These are phyloP conservation scores for Trichoderma lentiforme DNA, from an alignment of 2,329 filamentous ascomycete genomes.

Conservation along the genomic window DNA sequence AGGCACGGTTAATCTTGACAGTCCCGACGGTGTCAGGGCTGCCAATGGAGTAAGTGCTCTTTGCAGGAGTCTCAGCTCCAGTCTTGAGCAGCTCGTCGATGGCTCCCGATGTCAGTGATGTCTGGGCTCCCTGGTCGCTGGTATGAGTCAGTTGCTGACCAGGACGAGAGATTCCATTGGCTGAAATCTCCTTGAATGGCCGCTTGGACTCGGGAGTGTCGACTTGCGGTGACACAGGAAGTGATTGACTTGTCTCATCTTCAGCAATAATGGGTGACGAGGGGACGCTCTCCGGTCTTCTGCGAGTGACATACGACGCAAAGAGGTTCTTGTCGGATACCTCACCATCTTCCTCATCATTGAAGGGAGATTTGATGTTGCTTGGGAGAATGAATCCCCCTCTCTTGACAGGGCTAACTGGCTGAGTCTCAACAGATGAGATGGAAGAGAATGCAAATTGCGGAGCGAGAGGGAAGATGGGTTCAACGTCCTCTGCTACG, in stretches of 20 bases:
- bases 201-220: constrained; percentile 54
- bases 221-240: constrained; percentile 36
- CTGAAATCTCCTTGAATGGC: constrained; percentile 61
- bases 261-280: constrained; percentile 54
- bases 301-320: constrained; percentile 44
- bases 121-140: constrained; percentile 75
- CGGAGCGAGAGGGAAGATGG: constrained; percentile 26
- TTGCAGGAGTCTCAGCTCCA: constrained; percentile 28
- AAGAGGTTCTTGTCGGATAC: constrained; percentile 42
- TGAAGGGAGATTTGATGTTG: constrained; percentile 36
- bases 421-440: constrained; percentile 45
- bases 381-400: constrained; percentile 56
- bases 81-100: constrained; percentile 72
- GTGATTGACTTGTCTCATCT: constrained; percentile 59
- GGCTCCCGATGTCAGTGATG: constrained; percentile 73
- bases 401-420: constrained; percentile 46
- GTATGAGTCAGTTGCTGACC: constrained; percentile 41
- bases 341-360: constrained; percentile 33
- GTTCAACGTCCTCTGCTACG: constrained; percentile 33
- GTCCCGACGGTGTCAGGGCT: constrained; percentile 39
- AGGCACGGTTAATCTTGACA: constrained; percentile 44
- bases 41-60: constrained; percentile 37
- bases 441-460: constrained; percentile 44
- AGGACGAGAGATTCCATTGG: constrained; percentile 47
- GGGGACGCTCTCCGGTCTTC: constrained; percentile 39